phyloP scores from a whole-genome alignment of 164 flowering plant species.

The Vitis amurensis region DNA sequence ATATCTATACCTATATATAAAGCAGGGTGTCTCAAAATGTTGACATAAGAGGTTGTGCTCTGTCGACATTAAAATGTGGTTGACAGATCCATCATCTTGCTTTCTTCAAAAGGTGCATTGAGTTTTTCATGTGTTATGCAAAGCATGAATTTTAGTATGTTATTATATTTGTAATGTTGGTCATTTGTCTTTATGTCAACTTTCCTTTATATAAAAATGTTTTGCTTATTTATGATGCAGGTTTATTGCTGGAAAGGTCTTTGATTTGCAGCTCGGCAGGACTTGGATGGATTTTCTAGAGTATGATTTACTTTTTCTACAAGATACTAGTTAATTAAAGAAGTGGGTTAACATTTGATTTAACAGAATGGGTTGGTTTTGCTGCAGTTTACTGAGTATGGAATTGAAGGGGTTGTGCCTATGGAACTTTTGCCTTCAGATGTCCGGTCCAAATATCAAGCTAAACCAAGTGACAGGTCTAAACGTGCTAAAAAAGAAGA shows the following conservation, averaged over 20 bases:
- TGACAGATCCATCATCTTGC: too few species aligned
- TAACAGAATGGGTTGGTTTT: neutral
- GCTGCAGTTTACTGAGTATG: slow-evolving; percentile 86
- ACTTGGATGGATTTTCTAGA: slow-evolving; percentile 96
- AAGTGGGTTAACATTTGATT: too few species aligned
- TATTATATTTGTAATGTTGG: neutral
- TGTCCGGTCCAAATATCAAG: too few species aligned
- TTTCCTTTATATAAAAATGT: neutral
- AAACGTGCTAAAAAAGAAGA: slow-evolving; percentile 94
- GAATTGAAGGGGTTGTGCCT: slow-evolving; percentile 96
- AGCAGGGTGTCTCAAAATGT: too few species aligned
- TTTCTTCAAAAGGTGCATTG: neutral
- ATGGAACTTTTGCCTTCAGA: slow-evolving; percentile 83
- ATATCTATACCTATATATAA: too few species aligned
- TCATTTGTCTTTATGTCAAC: neutral
- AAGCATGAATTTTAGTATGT: neutral
- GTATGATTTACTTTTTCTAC: slow-evolving; percentile 36
- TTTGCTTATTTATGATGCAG: slow-evolving; percentile 34
- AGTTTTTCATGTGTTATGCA: neutral
- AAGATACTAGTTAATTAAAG: too few species aligned
- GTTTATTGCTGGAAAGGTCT: slow-evolving; percentile 99
- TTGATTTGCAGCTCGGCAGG: slow-evolving; percentile 92
- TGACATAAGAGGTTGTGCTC: too few species aligned
- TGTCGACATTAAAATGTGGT: too few species aligned
- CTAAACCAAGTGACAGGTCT: slow-evolving; percentile 68